Evolutionary conservation across 2,329 filamentous ascomycete genomes (phyloP), one percentile per base, ranked within the genome.

Genomic region (Trichoderma atrobrunneum): DNA sequence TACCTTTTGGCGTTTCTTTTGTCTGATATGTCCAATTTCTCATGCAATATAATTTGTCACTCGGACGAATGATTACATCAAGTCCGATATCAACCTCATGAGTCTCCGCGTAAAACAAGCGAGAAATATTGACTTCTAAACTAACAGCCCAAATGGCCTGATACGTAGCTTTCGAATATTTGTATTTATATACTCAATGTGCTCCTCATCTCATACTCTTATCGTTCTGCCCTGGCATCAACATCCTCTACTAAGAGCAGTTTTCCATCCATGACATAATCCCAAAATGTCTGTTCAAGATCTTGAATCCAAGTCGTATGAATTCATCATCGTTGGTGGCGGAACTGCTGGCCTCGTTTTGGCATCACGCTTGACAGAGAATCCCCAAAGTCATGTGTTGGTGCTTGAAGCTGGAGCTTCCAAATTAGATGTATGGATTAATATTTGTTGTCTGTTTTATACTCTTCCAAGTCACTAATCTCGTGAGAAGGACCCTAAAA

Each of bases 271-370:
- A 1, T 26, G 6, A 24, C 4, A 56, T 56, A 21, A 8, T 12
- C 24, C 12, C 51, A 16, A 56, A 12, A 56, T 56, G 51, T 56
- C 51, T 21, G 21, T 16, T 56, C 51, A 56, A 56, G n/a, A 56
- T 26, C 2, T 56, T 56, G 51, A 56, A 56, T 48, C 43, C 18
- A 48, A 48, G 43, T 10, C 7, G 18, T 59, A 57, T 39, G 51
- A 67, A 18, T 67, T 57, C 32, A 5, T 67, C 5, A 24, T 67
- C 11, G 21, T 67, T 21, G 64, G 79, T 54, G 81, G 81, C 36
- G 81, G 81, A 21, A 82, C 81, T 8, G 74, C 80, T 7, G 81
- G 81, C 11, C 81, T 81, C 62, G 81, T 82, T 21, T 75, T 82
- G 30, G 81, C 81, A 57, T 76, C 78, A 30, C 78, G 81, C n/a